Conservation (phyloP, 352 stramenopile genomes). For the Phytophthora tentaculata region DNA sequence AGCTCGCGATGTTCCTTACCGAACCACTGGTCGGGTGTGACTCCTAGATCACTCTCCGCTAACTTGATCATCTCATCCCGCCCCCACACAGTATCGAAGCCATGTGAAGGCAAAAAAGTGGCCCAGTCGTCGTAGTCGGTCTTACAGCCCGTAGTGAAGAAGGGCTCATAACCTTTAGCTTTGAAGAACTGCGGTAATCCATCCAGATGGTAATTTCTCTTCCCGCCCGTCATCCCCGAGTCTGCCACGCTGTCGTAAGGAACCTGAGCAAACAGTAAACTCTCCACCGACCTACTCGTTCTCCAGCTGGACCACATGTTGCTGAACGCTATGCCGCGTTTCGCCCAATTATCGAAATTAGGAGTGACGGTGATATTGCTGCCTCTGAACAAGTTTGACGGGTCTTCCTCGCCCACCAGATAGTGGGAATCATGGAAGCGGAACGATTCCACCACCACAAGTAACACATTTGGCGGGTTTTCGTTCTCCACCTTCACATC, state of each 20-base stretch:
- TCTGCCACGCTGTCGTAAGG: constrained; percentile 45
- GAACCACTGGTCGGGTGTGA: constrained; percentile 42
- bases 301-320: constrained; percentile 66
- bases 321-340: constrained; percentile 51
- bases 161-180: constrained; percentile 50
- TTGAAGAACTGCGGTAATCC: constrained; percentile 60
- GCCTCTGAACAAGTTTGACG: constrained; percentile 19
- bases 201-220: constrained; percentile 15
- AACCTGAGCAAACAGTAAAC: constrained; percentile 56
- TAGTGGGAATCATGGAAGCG: constrained; percentile 63
- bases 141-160: constrained; percentile 50
- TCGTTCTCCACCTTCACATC: constrained; percentile 42
- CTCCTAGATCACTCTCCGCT: constrained; percentile 38
- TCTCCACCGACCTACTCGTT: constrained; percentile 62
- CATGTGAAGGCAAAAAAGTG: constrained; percentile 46
- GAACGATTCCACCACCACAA: constrained; percentile 65
- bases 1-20: constrained; percentile 18
- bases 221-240: constrained; percentile 10
- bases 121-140: constrained; percentile 58
- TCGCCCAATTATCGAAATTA: constrained; percentile 59
- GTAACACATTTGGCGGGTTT: constrained; percentile 56
- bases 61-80: constrained; percentile 43
- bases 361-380: constrained; percentile 47
- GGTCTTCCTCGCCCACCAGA: constrained; percentile 47
- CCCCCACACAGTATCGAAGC: constrained; percentile 52